phyloP scores from a whole-genome alignment of 2,329 filamentous ascomycete species.

The Chaetomium strumarium region DNA sequence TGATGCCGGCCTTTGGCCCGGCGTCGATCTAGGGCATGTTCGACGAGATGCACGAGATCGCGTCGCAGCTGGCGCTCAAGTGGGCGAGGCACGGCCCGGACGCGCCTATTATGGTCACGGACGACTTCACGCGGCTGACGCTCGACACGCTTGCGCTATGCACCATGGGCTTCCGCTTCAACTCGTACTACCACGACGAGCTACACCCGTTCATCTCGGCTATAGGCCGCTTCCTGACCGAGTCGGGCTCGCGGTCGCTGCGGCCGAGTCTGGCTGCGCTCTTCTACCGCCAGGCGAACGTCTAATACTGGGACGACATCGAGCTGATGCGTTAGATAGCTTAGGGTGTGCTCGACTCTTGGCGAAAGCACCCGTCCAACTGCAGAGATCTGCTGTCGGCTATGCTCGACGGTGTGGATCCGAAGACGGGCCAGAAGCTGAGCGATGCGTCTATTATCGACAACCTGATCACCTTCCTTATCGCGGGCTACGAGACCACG shows the following conservation, averaged over 20 bases:
- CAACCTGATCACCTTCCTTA: constrained; percentile 68
- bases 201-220: constrained; percentile 65
- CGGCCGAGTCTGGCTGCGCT: constrained; percentile 43
- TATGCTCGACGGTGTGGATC: constrained; percentile 63
- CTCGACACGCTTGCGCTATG: constrained; percentile 68
- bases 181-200: constrained; percentile 63
- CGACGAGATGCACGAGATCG: constrained; percentile 62
- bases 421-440: constrained; percentile 60
- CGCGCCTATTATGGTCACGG: constrained; percentile 51
- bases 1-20: constrained; percentile 66
- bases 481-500: constrained; percentile 67
- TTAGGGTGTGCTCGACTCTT: constrained; percentile 53
- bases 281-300: constrained; percentile 43
- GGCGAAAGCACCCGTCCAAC: constrained; percentile 48
- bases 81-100: constrained; percentile 59
- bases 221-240: constrained; percentile 59
- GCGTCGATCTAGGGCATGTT: constrained; percentile 64
- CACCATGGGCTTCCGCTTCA: constrained; percentile 68
- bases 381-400: constrained; percentile 63
- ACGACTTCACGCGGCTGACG: constrained; percentile 67
- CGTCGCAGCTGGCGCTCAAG: constrained; percentile 60
- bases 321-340: constrained; percentile 49
- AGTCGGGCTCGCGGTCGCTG: constrained; percentile 46
- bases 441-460: constrained; percentile 57
- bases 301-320: constrained; percentile 51